Evolutionary conservation across 768 basidiomycete genomes (phyloP).

Genomic region (Auricularia auricula-judae): DNA sequence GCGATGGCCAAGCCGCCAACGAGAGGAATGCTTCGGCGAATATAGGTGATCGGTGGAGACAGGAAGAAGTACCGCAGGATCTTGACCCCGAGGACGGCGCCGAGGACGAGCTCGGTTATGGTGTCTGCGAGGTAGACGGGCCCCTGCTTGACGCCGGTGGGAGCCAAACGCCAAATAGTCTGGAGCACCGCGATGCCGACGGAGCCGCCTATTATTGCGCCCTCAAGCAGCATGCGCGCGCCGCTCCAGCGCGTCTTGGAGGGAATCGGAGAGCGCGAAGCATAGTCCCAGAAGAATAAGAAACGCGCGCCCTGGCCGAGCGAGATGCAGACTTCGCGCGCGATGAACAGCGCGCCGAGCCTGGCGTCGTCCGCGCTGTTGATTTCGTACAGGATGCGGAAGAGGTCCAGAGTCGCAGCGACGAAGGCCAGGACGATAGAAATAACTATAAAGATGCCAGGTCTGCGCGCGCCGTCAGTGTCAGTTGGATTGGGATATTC

Average conservation of each 20-base stretch:
- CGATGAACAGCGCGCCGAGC: conserved; percentile 29
- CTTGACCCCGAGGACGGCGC: conserved; percentile 51
- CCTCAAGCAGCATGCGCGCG: conserved; percentile 42
- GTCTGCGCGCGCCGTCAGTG: conserved; percentile 18
- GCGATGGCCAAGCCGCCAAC: conserved; percentile 43
- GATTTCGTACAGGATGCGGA: conserved; percentile 34
- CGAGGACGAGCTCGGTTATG: conserved; percentile 46
- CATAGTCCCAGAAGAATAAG: conserved; percentile 60
- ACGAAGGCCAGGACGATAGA: conserved; percentile 51
- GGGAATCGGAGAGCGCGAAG: conserved; percentile 9
- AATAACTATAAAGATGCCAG: conserved; percentile 40
- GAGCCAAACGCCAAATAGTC: conserved; percentile 47
- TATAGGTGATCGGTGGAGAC: neutral
- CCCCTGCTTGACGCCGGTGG: conserved; percentile 25
- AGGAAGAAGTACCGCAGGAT: conserved; percentile 22
- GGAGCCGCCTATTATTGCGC: conserved; percentile 33
- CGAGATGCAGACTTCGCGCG: conserved; percentile 49
- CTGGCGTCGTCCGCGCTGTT: conserved; percentile 14
- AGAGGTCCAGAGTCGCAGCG: conserved; percentile 53
- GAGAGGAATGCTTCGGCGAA: conserved; percentile 22
- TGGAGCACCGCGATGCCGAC: conserved; percentile 45
- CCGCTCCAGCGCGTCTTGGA: conserved; percentile 45
- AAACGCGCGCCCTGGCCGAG: conserved; percentile 48
- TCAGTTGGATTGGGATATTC: conserved; percentile 11
- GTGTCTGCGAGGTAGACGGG: conserved; percentile 47